These are phyloP conservation scores for Cyberlindnera galapagoensis DNA, from an alignment of 805 yeast species.

Conservation along the genomic window DNA sequence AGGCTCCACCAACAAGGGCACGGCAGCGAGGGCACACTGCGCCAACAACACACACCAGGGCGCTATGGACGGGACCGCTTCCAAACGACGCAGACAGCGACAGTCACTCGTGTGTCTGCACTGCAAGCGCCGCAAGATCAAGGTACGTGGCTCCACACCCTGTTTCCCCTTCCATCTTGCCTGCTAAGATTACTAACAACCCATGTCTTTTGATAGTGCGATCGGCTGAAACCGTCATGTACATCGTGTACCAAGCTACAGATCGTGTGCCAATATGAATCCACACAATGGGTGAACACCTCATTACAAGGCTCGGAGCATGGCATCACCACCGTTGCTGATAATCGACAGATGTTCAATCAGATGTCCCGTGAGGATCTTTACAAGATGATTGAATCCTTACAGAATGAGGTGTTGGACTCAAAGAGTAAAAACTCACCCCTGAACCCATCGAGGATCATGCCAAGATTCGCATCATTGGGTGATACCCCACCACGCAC, in stretches of 20 bases:
- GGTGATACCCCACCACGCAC: too few relatives aligned
- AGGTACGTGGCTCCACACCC: too few relatives aligned
- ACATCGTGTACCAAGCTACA: conserved; percentile 21
- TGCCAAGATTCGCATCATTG: too few relatives aligned
- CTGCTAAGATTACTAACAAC: too few relatives aligned
- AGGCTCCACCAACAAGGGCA: too few relatives aligned
- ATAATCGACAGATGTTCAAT: not conserved
- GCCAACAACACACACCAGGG: too few relatives aligned
- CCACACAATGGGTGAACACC: conserved; percentile 7
- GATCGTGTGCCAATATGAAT: conserved; percentile 11
- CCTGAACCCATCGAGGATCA: not conserved
- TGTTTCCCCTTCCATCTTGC: too few relatives aligned
- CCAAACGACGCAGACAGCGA: conserved; percentile 23
- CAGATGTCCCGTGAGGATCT: conserved; percentile 5
- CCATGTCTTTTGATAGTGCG: conserved; percentile 10
- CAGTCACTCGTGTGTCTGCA: conserved; percentile 27
- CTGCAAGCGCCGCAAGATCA: conserved; percentile 28
- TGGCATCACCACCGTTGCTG: conserved; percentile 1
- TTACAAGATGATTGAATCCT: not conserved
- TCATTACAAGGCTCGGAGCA: not conserved
- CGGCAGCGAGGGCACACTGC: too few relatives aligned
- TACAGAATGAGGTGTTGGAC: conserved; percentile 2
- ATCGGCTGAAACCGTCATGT: conserved; percentile 16
- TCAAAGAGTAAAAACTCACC: not conserved
- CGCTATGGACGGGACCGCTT: not conserved